Conservation (phyloP, 768 basidiomycete species). For the Cyclocybe cylindracea region DNA sequence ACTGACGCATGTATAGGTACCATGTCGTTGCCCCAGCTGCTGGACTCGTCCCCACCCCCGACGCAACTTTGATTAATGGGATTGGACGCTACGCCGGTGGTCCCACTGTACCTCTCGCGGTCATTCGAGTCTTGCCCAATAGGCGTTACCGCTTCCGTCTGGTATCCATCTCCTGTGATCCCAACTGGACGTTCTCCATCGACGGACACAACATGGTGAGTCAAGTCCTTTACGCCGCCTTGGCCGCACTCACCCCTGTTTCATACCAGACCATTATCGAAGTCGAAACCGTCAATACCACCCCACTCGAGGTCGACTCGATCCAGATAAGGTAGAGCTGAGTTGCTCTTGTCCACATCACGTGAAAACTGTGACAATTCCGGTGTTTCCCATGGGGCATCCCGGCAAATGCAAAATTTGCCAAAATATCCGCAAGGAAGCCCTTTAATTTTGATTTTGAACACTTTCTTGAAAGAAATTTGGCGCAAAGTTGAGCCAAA, state of each 20-base stretch:
- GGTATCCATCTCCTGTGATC: conserved; percentile 43
- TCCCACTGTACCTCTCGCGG: conserved; percentile 31
- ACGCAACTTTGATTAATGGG: conserved; percentile 45
- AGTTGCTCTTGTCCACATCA: no score
- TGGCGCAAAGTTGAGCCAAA: no score
- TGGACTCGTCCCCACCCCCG: conserved; percentile 25
- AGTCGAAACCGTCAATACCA: conserved; percentile 37
- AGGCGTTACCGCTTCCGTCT: conserved; percentile 48
- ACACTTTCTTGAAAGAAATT: no score
- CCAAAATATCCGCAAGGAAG: no score
- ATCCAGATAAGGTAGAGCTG: no score
- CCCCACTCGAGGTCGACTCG: conserved; percentile 36
- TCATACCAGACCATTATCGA: conserved; percentile 34
- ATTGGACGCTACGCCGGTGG: conserved; percentile 41
- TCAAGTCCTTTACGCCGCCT: background rate
- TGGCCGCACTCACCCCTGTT: background rate
- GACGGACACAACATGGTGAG: conserved; percentile 40
- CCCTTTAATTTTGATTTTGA: no score
- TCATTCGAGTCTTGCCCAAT: conserved; percentile 33
- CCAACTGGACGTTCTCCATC: conserved; percentile 42
- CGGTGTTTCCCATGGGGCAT: no score
- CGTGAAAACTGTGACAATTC: no score
- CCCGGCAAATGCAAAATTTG: no score
- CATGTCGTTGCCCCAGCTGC: conserved; percentile 22
- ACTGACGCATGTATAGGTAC: conserved; percentile 17